Evolutionary conservation across 306 rosid species (phyloP).

Genomic region (Cajanus cajan): DNA sequence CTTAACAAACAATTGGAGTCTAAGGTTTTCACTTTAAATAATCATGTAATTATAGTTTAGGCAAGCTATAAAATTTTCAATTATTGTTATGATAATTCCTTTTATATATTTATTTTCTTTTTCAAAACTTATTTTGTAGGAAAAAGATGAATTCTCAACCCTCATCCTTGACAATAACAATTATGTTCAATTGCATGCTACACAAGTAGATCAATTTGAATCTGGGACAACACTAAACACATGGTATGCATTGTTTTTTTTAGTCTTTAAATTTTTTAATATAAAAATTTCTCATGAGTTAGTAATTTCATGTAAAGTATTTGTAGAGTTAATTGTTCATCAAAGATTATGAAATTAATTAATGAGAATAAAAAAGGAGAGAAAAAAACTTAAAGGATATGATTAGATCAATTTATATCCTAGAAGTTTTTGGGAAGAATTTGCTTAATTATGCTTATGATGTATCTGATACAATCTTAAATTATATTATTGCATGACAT

Average conservation of each 20-base stretch:
- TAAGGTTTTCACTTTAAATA: slow-evolving; percentile 52
- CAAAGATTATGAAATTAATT: neutral
- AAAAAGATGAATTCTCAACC: slow-evolving; percentile 27
- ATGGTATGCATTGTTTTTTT: slow-evolving; percentile 20
- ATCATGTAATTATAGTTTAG: neutral
- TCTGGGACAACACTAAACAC: slow-evolving; percentile 18
- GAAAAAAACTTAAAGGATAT: no score
- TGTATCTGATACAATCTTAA: neutral
- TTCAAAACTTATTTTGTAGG: slow-evolving; percentile 37
- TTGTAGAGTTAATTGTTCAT: neutral
- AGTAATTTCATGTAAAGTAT: neutral
- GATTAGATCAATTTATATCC: no score
- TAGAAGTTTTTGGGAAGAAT: no score
- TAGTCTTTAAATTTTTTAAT: neutral
- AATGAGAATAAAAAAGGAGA: neutral
- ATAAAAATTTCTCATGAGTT: neutral
- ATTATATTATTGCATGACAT: neutral
- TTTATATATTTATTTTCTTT: neutral
- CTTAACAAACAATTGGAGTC: slow-evolving; percentile 50
- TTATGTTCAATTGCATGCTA: neutral
- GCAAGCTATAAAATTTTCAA: neutral
- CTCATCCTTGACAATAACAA: neutral
- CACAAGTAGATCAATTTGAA: slow-evolving; percentile 15
- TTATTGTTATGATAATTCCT: neutral
- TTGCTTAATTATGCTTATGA: neutral